A percentile compares a stretch with the other conserved stretches of the same genome.
Evolutionary conservation across 495 filamentous ascomycete genomes (phyloP).

Genomic region (Astrocystis sublimbata): DNA sequence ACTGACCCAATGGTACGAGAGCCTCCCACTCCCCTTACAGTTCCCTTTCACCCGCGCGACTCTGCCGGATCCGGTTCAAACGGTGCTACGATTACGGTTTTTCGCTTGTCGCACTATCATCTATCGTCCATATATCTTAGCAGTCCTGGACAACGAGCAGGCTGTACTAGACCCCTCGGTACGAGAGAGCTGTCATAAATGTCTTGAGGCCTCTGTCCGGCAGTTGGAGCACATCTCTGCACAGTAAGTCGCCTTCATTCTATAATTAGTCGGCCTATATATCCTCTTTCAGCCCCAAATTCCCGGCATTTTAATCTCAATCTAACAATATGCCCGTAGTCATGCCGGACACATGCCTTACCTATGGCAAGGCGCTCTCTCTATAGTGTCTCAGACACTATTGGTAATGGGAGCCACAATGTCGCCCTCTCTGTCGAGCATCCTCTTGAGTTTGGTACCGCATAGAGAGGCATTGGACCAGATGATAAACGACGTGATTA

Average conservation of each 20-base stretch:
- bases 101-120: slow-evolving; percentile 85
- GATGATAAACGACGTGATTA: slow-evolving; percentile 72
- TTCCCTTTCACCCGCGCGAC: slow-evolving; percentile 69
- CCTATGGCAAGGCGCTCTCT: slow-evolving; percentile 80
- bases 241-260: slow-evolving; percentile 55
- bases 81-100: slow-evolving; percentile 74
- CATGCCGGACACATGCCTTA: slow-evolving; percentile 86
- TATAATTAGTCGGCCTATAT: not conserved
- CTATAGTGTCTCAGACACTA: slow-evolving; percentile 76
- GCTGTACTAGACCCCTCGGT: slow-evolving; percentile 67
- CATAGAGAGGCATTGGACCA: slow-evolving; percentile 63
- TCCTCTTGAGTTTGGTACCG: slow-evolving; percentile 61
- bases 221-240: slow-evolving; percentile 78
- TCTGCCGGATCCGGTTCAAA: slow-evolving; percentile 72
- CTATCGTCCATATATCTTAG: slow-evolving; percentile 78
- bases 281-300: not conserved
- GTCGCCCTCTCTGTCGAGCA: slow-evolving; percentile 67
- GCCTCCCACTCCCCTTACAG: slow-evolving; percentile 68
- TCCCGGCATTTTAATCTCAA: slow-evolving; percentile 26
- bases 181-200: slow-evolving; percentile 75
- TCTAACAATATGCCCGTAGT: slow-evolving; percentile 54
- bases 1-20: slow-evolving; percentile 82
- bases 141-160: slow-evolving; percentile 75
- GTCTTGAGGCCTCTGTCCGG: slow-evolving; percentile 76
- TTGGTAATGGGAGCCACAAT: slow-evolving; percentile 83